Conservation (phyloP, 2,329 filamentous ascomycete genomes). For the Leptographium procerum region DNA sequence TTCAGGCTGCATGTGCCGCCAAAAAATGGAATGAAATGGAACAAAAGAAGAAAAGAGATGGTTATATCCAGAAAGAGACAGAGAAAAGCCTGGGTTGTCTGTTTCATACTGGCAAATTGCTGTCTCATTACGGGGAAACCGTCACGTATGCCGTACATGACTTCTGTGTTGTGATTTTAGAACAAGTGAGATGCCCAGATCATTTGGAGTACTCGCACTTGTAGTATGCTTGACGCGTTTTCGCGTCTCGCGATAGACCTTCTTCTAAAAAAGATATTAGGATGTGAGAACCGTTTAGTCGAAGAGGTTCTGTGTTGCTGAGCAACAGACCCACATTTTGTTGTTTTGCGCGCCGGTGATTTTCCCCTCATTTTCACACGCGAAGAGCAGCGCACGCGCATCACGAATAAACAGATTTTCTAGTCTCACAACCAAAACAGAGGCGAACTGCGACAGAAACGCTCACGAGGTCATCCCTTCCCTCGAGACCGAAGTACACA, state of each 20-base stretch:
- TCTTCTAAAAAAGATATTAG: no score
- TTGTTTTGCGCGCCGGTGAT: background rate
- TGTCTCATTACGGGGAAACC: background rate
- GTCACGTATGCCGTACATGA: no score
- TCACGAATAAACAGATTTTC: background rate
- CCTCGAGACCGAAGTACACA: no score
- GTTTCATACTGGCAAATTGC: background rate
- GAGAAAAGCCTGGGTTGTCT: background rate
- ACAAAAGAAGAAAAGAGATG: background rate
- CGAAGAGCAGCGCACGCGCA: background rate
- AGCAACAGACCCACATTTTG: conserved; percentile 11
- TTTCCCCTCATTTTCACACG: background rate
- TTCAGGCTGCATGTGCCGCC: background rate
- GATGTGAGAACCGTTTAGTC: background rate
- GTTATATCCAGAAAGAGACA: no score
- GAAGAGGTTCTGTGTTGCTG: conserved; percentile 4
- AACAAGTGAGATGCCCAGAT: background rate
- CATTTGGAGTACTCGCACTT: background rate
- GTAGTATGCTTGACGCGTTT: no score
- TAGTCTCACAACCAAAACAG: background rate
- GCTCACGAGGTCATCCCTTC: no score
- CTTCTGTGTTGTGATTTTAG: no score
- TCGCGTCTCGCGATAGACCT: no score
- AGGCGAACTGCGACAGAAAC: no score
- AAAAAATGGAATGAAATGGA: background rate